phyloP scores from a whole-genome alignment of 768 basidiomycete genomes.

The Russula virescens region DNA sequence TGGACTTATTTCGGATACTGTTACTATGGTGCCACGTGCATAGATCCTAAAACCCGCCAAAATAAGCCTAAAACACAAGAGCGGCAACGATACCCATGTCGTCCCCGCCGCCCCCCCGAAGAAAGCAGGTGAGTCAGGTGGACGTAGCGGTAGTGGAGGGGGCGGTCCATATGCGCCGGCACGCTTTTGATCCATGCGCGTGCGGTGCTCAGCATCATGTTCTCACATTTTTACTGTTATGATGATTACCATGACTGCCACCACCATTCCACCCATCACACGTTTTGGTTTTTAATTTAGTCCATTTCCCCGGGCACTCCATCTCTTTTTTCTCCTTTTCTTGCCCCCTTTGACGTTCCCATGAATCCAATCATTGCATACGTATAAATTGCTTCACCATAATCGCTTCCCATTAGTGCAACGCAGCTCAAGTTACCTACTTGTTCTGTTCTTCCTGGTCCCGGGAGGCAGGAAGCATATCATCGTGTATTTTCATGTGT shows the following conservation, averaged over 20 bases:
- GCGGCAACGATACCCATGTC: slow-evolving; percentile 79
- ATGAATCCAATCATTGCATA: too few relatives aligned
- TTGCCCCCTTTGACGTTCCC: too few relatives aligned
- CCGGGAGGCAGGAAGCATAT: background rate
- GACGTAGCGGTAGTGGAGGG: background rate
- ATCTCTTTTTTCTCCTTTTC: background rate
- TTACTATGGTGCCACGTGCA: too few relatives aligned
- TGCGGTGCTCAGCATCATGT: background rate
- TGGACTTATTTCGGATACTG: background rate
- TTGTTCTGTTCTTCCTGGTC: background rate
- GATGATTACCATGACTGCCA: background rate
- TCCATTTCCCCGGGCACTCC: background rate
- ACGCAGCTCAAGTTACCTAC: background rate
- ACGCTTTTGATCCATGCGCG: background rate
- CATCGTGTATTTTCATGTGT: background rate
- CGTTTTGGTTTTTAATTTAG: background rate
- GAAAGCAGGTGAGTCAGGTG: slow-evolving; percentile 38
- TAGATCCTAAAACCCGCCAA: slow-evolving; percentile 98
- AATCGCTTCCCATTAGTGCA: too few relatives aligned
- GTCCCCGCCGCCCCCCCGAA: slow-evolving; percentile 93
- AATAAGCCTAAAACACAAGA: slow-evolving; percentile 92
- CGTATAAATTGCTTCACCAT: too few relatives aligned
- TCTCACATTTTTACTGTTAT: background rate
- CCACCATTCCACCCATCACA: background rate
- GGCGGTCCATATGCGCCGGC: too few relatives aligned